Conservation (phyloP, 306 rosid species). For the Castanea sativa region DNA sequence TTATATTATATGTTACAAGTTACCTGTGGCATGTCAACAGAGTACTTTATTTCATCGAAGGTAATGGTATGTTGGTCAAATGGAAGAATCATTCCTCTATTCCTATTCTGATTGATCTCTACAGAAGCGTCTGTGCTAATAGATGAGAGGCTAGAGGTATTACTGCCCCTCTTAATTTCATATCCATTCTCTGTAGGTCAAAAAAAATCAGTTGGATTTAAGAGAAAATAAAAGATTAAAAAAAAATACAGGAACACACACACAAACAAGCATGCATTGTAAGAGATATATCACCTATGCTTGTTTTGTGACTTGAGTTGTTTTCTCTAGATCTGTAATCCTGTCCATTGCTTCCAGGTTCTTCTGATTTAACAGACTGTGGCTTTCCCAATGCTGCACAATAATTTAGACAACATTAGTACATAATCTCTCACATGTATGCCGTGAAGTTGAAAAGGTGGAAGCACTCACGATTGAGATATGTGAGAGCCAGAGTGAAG, state of each 20-base stretch:
- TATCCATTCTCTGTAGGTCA: conserved; percentile 26
- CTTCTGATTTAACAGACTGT: conserved; percentile 26
- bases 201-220: neutral
- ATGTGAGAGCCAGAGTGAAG: conserved; percentile 37
- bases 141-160: too few relatives aligned
- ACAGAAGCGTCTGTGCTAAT: neutral
- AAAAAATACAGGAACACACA: neutral
- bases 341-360: conserved; percentile 9
- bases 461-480: conserved; percentile 44
- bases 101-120: conserved; percentile 18
- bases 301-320: neutral
- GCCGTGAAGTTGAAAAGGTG: conserved; percentile 9
- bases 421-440: neutral
- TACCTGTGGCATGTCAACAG: conserved; percentile 66
- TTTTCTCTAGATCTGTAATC: conserved; percentile 1
- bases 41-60: conserved; percentile 46
- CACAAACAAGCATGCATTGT: neutral
- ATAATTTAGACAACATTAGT: neutral
- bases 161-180: neutral
- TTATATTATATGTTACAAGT: neutral
- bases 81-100: conserved; percentile 64
- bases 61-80: conserved; percentile 53
- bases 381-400: conserved; percentile 40
- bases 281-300: conserved; percentile 28
- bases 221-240: neutral